Conservation (phyloP, 768 basidiomycete species). For the Boletus coccyginus region DNA sequence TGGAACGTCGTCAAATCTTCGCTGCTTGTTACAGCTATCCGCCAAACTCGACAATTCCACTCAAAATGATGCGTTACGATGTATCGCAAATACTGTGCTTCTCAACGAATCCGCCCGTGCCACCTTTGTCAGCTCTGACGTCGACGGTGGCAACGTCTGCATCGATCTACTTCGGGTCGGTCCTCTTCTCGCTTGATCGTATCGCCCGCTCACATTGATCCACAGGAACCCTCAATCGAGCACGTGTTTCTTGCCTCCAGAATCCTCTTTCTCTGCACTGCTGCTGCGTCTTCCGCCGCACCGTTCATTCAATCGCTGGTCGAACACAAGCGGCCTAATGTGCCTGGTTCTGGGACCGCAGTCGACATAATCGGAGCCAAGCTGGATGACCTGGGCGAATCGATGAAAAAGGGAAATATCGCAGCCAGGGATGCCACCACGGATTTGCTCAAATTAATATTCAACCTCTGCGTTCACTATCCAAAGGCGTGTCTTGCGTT, state of each 20-base stretch:
- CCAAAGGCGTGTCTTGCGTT: constrained; percentile 53
- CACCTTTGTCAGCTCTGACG: constrained; percentile 53
- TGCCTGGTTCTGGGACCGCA: constrained; percentile 39
- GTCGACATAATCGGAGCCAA: constrained; percentile 61
- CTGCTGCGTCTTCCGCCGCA: constrained; percentile 45
- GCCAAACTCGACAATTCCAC: constrained; percentile 51
- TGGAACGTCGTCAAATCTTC: constrained; percentile 52
- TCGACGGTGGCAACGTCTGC: constrained; percentile 60
- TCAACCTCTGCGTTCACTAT: constrained; percentile 79
- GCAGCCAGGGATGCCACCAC: constrained; percentile 64
- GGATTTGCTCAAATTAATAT: constrained; percentile 82
- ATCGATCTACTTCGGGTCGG: constrained; percentile 58
- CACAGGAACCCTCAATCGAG: constrained; percentile 62
- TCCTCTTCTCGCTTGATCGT: constrained; percentile 10
- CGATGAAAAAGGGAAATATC: constrained; percentile 44
- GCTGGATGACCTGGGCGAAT: constrained; percentile 52
- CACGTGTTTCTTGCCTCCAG: constrained; percentile 73
- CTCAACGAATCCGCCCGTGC: constrained; percentile 61
- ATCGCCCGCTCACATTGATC: constrained; percentile 3
- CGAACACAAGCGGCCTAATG: constrained; percentile 57
- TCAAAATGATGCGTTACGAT: constrained; percentile 70
- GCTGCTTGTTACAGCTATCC: constrained; percentile 51
- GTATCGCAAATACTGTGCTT: constrained; percentile 76
- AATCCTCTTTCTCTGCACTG: constrained; percentile 73
- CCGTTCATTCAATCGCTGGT: constrained; percentile 55